A percentile compares a stretch with the other conserved stretches of the same genome.
Evolutionary conservation across 2,329 filamentous ascomycete genomes (phyloP).

Genomic region (Xylaria sp.): DNA sequence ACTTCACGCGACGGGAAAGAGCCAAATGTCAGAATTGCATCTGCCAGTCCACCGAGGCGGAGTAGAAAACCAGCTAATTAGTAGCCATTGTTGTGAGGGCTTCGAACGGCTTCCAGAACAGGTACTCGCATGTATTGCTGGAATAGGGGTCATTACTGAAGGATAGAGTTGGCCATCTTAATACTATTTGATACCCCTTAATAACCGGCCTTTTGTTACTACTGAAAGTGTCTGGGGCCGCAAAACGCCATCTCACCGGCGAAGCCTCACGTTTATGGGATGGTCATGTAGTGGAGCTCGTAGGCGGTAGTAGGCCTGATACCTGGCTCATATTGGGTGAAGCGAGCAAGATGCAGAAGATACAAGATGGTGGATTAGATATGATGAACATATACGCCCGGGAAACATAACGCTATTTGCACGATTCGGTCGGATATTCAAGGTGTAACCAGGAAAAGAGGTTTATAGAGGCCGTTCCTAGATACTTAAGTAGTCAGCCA

Average conservation of each 20-base stretch:
- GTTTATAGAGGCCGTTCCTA: too few relatives aligned
- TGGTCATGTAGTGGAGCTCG: neutral
- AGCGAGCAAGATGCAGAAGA: neutral
- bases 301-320: neutral
- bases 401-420: too few relatives aligned
- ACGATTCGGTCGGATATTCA: too few relatives aligned
- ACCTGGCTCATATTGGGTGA: neutral
- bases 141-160: neutral
- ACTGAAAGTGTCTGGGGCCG: neutral
- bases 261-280: neutral
- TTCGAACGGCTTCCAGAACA: neutral
- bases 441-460: too few relatives aligned
- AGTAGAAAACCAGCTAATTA: neutral
- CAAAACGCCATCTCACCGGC: neutral
- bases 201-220: neutral
- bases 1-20: neutral
- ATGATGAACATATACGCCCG: neutral
- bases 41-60: neutral
- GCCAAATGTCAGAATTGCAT: neutral
- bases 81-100: neutral
- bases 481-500: too few relatives aligned
- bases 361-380: too few relatives aligned
- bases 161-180: neutral
- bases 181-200: constrained; percentile 3
- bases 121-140: neutral